Evolutionary conservation across 2,329 filamentous ascomycete species (phyloP).

Genomic region (Tolypocladium ovalisporum): DNA sequence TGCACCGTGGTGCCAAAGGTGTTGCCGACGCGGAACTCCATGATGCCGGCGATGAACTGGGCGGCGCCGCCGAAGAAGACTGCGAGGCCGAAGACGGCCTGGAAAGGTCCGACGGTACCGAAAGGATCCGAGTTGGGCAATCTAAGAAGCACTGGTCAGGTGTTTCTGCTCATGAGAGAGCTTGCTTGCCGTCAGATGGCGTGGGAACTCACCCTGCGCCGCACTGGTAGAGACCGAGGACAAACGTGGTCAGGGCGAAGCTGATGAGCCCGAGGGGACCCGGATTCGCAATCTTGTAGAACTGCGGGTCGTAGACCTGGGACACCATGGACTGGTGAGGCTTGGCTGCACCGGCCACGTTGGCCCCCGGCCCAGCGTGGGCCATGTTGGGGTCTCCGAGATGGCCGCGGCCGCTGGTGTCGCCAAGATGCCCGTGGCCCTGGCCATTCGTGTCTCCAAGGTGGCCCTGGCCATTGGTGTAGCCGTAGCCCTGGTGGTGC

Average conservation of each 20-base stretch:
- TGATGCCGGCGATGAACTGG: conserved; percentile 57
- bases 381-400: not conserved
- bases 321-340: conserved; percentile 23
- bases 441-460: not conserved
- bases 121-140: conserved; percentile 22
- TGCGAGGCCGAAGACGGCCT: conserved; percentile 24
- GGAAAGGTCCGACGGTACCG: conserved; percentile 21
- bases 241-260: conserved; percentile 56
- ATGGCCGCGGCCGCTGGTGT: too few species aligned
- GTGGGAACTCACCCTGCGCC: conserved; percentile 33
- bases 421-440: too few species aligned
- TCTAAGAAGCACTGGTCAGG: conserved; percentile 5
- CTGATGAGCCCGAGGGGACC: conserved; percentile 49
- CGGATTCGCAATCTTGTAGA: conserved; percentile 44
- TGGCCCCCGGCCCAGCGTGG: not conserved
- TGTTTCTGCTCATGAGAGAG: not conserved
- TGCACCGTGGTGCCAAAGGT: conserved; percentile 52
- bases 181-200: not conserved
- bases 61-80: conserved; percentile 52
- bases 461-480: conserved; percentile 3
- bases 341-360: conserved; percentile 3
- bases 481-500: conserved; percentile 1
- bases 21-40: conserved; percentile 43
- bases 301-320: conserved; percentile 20
- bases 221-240: conserved; percentile 37